Evolutionary conservation across 2,329 filamentous ascomycete genomes (phyloP), one percentile per base, ranked within the genome.

Genomic region (Septoria petroselini): DNA sequence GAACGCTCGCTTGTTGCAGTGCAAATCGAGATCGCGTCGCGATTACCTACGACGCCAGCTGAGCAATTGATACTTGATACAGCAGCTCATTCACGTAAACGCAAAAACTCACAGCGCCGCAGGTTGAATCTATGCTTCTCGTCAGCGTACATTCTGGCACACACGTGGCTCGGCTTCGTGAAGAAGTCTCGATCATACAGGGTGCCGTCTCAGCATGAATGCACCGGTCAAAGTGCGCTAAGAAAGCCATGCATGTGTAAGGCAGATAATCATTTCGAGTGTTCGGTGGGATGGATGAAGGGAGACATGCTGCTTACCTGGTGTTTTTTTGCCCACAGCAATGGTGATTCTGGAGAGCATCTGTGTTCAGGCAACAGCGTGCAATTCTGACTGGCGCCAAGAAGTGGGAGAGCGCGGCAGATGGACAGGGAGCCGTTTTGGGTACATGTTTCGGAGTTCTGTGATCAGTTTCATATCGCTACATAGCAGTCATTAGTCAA

Each of bases 221-320:
- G 41, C 42, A 47, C 43, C 43, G 43, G 43, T 47, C 43, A 47
- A 40, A 29, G 29, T 43, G 43, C 33, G 41, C 42, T 47, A 47
- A 30, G 43, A 47, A 47, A 47, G 43, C 43, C 43, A 47, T 47
- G 43, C 43, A 47, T 47, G 43, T 47, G 43, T 47, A 40, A 47
- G 25, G 43, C 43, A 40, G 35, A 19, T 47, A 47, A 47, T 47
- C 43, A 47, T 47, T 11, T 47, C 43, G 43, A 47, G 31, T 17
- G n/a, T 7, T 14, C 9, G 15, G 9, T 7, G 15, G 15, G 7
- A 9, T 5, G 9, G 23, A 5, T 14, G 27, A 18, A 19, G 7
- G 7, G 9, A 15, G 8, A 9, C 3, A 7, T 37, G 19, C 14
- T 14, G 33, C 42, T 45, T 45, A 45, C 42, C 42, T 37, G 11